Percentiles rank a stretch among this genome's conserved stretches.
Conservation (phyloP, 352 stramenopile genomes). For the Globisporangium ultimum region DNA sequence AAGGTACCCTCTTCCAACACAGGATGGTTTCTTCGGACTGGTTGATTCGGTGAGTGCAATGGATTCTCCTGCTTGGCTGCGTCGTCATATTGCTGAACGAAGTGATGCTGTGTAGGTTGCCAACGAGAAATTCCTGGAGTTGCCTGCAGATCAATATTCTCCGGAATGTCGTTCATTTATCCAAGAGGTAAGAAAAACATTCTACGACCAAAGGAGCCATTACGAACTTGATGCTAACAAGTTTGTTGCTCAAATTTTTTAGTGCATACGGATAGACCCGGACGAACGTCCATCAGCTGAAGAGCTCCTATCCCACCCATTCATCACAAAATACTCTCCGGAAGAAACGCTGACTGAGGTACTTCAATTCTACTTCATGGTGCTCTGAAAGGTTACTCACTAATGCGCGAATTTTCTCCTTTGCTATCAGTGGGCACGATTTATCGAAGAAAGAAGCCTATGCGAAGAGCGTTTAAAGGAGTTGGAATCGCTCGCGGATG, state of each 20-base stretch:
- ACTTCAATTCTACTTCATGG: background rate
- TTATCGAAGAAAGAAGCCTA: slow-evolving; percentile 51
- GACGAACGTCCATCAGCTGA: slow-evolving; percentile 61
- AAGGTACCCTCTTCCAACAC: slow-evolving; percentile 79
- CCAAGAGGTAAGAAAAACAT: slow-evolving; percentile 35
- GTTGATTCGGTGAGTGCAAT: slow-evolving; percentile 51
- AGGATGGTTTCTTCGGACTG: slow-evolving; percentile 87
- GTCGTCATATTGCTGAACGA: background rate
- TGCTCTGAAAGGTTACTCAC: background rate
- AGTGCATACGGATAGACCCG: slow-evolving; percentile 73
- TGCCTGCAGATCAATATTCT: slow-evolving; percentile 63
- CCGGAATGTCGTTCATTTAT: slow-evolving; percentile 70
- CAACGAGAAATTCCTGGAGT: slow-evolving; percentile 70
- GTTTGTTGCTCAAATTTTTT: background rate
- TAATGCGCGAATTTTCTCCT: background rate
- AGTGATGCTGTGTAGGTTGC: slow-evolving; percentile 39
- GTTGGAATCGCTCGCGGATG: slow-evolving; percentile 66
- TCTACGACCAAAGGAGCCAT: background rate
- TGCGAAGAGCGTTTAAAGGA: slow-evolving; percentile 59
- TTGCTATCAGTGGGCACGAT: slow-evolving; percentile 48
- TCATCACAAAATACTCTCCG: slow-evolving; percentile 59
- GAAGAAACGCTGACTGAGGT: slow-evolving; percentile 74
- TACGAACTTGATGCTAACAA: background rate
- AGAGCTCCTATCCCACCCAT: slow-evolving; percentile 61
- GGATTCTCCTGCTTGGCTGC: slow-evolving; percentile 1